Evolutionary conservation across 2,329 filamentous ascomycete genomes (phyloP), one percentile per base, ranked within the genome.

Genomic region (Seiridium cupressi): DNA sequence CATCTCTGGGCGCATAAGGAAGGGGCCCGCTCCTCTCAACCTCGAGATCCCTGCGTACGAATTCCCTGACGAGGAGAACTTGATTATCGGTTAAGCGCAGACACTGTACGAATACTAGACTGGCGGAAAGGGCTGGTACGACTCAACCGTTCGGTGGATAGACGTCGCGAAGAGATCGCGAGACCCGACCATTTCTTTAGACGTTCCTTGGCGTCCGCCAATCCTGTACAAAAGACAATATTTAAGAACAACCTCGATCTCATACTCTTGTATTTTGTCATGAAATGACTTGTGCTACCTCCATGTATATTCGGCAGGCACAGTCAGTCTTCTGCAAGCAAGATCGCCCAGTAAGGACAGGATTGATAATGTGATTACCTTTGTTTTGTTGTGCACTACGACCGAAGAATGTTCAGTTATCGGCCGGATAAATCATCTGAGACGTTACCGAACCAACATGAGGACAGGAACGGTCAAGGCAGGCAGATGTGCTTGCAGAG

Each of bases 1-100:
- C 78, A 98, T 99, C 79, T 98, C 93, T 66, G 95, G 95, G 78
- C 93, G 95, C 81, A 92, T 97, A 86, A 89, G 95, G 84, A 97
- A 92, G 87, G 95, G 95, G 68, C 95, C 95, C 65, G 95, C 95
- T 64, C 95, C 95, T 68, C 87, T 99, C 74, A 99, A 99, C 86
- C 88, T 99, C 75, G 95, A 98, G 84, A 88, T 98, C 69, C 95
- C 94, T 68, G 77, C 80, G 73, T 97, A 97, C 84, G 92, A 91
- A 72, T 98, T 99, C 87, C 88, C 92, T 65, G 90, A 94, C 76
- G 95, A 97, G 10, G 88, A 86, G 75, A 89, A 88, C 80, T 84
- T 99, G 69, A 79, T 98, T 70, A 96, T 99, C 80, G 95, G 95
- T 90, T 99, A 94, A 85, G 75, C 38, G 59, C 32, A 55, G 58